Evolutionary conservation across 2,329 filamentous ascomycete species (phyloP).

Genomic region (Didymella segeticola): DNA sequence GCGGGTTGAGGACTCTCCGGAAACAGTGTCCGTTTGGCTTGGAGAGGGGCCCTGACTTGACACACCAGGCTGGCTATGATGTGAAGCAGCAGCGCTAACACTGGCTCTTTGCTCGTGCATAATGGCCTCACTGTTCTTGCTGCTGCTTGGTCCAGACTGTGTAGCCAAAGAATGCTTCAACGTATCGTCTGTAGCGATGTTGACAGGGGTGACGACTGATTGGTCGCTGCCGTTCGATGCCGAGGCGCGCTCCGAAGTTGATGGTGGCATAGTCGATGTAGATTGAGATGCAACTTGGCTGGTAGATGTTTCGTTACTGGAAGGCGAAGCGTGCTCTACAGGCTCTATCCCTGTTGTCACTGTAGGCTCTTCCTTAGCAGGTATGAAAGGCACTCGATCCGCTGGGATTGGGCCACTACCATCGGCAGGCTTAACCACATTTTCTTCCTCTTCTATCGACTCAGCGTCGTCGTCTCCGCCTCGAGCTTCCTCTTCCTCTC

Average conservation of each 20-base stretch:
- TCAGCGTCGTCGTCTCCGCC: constrained; percentile 68
- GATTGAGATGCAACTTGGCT: neutral
- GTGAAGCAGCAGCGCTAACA: neutral
- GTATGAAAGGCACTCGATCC: constrained; percentile 28
- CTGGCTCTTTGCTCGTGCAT: neutral
- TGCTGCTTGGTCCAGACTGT: neutral
- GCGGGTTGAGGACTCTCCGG: constrained; percentile 14
- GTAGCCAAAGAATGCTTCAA: neutral
- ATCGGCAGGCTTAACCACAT: constrained; percentile 48
- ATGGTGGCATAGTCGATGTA: neutral
- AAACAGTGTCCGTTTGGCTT: neutral
- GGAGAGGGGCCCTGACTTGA: neutral
- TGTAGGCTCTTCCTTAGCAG: constrained; percentile 14
- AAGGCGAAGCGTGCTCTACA: neutral
- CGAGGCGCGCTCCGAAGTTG: neutral
- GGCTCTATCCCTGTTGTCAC: neutral
- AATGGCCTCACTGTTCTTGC: neutral
- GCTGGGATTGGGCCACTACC: constrained; percentile 30
- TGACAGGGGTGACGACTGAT: neutral
- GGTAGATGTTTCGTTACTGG: neutral
- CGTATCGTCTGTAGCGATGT: neutral
- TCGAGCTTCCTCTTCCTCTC: constrained; percentile 74
- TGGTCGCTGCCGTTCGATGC: neutral
- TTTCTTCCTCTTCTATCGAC: constrained; percentile 56
- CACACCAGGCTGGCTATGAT: neutral